Evolutionary conservation across 352 stramenopile genomes (phyloP).

Genomic region (Phytopythium helicoides): DNA sequence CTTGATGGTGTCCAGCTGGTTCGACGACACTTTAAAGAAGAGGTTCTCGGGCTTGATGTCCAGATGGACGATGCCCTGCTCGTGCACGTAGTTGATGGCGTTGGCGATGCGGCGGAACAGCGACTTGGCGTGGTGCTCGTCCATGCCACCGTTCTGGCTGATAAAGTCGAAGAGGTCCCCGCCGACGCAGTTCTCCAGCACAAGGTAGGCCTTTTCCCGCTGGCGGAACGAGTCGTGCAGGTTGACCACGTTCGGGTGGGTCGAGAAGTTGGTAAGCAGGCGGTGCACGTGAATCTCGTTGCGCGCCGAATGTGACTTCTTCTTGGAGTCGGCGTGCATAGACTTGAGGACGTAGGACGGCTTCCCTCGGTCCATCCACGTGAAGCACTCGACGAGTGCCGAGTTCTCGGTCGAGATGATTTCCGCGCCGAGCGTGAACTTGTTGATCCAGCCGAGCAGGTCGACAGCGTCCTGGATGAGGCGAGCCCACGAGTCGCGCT

Average conservation of each 20-base stretch:
- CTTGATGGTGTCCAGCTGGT: slow-evolving; percentile 53
- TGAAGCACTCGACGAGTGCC: slow-evolving; percentile 61
- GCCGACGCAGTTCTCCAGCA: slow-evolving; percentile 61
- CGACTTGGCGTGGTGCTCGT: slow-evolving; percentile 41
- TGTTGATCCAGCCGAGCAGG: slow-evolving; percentile 64
- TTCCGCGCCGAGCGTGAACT: slow-evolving; percentile 59
- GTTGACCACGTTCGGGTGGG: slow-evolving; percentile 61
- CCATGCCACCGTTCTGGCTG: slow-evolving; percentile 45
- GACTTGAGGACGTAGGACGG: slow-evolving; percentile 70
- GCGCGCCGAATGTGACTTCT: slow-evolving; percentile 40
- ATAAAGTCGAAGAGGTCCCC: slow-evolving; percentile 66
- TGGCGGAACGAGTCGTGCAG: slow-evolving; percentile 65
- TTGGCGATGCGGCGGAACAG: slow-evolving; percentile 53
- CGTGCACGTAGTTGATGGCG: slow-evolving; percentile 53
- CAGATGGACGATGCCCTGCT: slow-evolving; percentile 61
- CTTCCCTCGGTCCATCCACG: slow-evolving; percentile 49
- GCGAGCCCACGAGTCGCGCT: slow-evolving; percentile 60
- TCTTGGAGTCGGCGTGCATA: slow-evolving; percentile 47
- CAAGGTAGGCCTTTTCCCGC: slow-evolving; percentile 58
- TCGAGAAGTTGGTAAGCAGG: slow-evolving; percentile 67
- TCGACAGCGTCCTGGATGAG: slow-evolving; percentile 66
- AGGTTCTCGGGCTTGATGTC: slow-evolving; percentile 84
- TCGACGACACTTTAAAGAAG: slow-evolving; percentile 55
- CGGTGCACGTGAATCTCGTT: slow-evolving; percentile 69
- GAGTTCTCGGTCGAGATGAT: slow-evolving; percentile 55